phyloP scores from a whole-genome alignment of 306 rosid genomes.

The Acacia acuminata region DNA sequence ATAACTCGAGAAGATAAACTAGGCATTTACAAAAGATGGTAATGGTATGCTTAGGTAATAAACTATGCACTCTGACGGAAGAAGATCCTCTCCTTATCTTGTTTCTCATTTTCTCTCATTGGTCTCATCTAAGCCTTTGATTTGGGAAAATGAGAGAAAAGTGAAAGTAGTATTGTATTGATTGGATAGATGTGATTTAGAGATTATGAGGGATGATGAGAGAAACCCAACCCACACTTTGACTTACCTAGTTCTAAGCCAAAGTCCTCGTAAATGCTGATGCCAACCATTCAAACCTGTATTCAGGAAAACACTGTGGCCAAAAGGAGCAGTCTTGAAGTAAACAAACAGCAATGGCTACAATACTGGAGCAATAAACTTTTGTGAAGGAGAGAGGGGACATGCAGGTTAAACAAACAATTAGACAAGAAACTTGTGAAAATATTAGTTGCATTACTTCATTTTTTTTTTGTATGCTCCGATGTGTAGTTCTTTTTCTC shows the following conservation, averaged over 20 bases:
- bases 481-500: neutral
- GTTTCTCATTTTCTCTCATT: too few species aligned
- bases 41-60: conserved; percentile 11
- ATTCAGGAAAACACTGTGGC: conserved; percentile 77
- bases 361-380: neutral
- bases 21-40: neutral
- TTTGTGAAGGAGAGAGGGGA: neutral
- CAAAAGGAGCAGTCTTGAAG: conserved; percentile 34
- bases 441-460: neutral
- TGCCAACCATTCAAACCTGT: conserved; percentile 79
- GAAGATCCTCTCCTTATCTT: too few species aligned
- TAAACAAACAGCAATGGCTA: conserved; percentile 19
- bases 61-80: conserved; percentile 3
- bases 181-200: too few species aligned
- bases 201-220: too few species aligned
- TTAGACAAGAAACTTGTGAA: conserved; percentile 11
- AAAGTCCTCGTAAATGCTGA: conserved; percentile 56
- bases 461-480: neutral
- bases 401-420: conserved; percentile 20
- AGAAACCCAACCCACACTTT: too few species aligned
- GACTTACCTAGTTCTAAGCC: conserved; percentile 82
- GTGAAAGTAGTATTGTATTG: too few species aligned
- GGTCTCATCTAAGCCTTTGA: too few species aligned
- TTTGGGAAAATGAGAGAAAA: too few species aligned
- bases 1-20: neutral